Evolutionary conservation across 2,329 filamentous ascomycete species (phyloP), one percentile per base, ranked within the genome.

Genomic region (Aspergillus ochraceoroseus): DNA sequence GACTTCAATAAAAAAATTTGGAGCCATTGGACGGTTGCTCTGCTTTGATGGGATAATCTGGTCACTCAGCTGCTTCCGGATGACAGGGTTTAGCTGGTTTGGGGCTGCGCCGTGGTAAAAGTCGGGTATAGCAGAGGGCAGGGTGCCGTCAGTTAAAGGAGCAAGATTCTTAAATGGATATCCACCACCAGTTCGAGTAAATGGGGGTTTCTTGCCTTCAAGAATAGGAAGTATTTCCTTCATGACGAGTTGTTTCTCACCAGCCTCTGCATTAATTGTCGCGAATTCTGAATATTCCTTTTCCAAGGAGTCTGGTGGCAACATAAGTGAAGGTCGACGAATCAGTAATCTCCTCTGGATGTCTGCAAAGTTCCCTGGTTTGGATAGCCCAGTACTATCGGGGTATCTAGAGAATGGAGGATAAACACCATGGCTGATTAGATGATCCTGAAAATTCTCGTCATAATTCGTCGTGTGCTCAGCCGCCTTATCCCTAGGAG

Each of bases 321-420:
- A 33, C 22, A 11, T 14, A n/a, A 33, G 14, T n/a, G 29, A 40
- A 17, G 37, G 23, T 13, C 30, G 30, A 32, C 29, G 22, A 19
- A 5, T 15, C 18, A 7, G 37, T 26, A 40, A 19, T 23, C 23
- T 32, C 7, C 29, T 40, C 20, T 32, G 17, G 2, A 32, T 40
- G n/a, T 22, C 37, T 18, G 37, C 8, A 7, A 40, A 22, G n/a
- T 40, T 40, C 20, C 33, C 17, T 13, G 37, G 29, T 20, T 28
- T 22, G 15, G 33, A 27, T 17, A 14, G 33, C 23, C 7, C n/a
- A 19, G 33, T 36, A 28, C 23, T 23, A 28, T 36, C 33, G 18
- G 23, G 23, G 25, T 28, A 36, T 28, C 9, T 28, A 14, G 13
- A 27, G 8, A 13, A 36, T 28, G 33, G 14, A 5, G 17, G 3